These are phyloP conservation scores for Leucocoprinus sp. DNA, from an alignment of 768 basidiomycete species.

Conservation along the genomic window DNA sequence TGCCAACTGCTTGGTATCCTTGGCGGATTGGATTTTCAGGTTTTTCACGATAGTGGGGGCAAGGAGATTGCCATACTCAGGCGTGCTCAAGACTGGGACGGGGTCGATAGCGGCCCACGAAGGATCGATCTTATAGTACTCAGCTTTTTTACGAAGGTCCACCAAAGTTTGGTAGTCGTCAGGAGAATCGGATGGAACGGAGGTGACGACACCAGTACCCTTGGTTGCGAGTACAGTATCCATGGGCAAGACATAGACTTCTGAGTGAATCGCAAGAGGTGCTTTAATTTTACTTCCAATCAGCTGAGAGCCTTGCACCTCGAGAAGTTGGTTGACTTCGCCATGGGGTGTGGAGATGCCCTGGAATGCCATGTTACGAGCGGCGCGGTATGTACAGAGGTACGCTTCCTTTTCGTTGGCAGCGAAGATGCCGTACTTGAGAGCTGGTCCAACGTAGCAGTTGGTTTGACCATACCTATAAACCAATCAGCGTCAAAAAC, in stretches of 20 bases:
- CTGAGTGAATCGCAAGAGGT: constrained; percentile 70
- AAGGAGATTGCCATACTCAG: constrained; percentile 87
- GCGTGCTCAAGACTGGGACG: constrained; percentile 80
- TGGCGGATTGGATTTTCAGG: constrained; percentile 92
- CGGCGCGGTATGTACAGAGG: constrained; percentile 81
- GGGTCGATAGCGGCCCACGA: constrained; percentile 81
- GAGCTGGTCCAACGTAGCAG: constrained; percentile 84
- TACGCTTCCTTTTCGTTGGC: constrained; percentile 82
- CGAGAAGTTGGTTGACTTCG: constrained; percentile 61
- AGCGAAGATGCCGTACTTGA: constrained; percentile 93
- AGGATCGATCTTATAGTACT: constrained; percentile 91
- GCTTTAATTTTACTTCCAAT: constrained; percentile 89
- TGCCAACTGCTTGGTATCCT: constrained; percentile 85
- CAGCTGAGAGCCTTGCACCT: constrained; percentile 71
- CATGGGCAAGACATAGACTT: constrained; percentile 98
- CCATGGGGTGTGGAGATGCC: constrained; percentile 70
- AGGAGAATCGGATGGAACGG: constrained; percentile 96
- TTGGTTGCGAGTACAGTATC: constrained; percentile 95
- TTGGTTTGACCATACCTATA: constrained; percentile 95
- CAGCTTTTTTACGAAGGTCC: constrained; percentile 93
- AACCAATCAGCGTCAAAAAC: constrained; percentile 3
- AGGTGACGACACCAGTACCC: constrained; percentile 98
- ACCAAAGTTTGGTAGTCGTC: constrained; percentile 89
- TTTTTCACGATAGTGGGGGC: constrained; percentile 79
- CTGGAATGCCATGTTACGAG: constrained; percentile 98